Conservation (phyloP, 257 asterid species). For the Salvia hispanica region DNA sequence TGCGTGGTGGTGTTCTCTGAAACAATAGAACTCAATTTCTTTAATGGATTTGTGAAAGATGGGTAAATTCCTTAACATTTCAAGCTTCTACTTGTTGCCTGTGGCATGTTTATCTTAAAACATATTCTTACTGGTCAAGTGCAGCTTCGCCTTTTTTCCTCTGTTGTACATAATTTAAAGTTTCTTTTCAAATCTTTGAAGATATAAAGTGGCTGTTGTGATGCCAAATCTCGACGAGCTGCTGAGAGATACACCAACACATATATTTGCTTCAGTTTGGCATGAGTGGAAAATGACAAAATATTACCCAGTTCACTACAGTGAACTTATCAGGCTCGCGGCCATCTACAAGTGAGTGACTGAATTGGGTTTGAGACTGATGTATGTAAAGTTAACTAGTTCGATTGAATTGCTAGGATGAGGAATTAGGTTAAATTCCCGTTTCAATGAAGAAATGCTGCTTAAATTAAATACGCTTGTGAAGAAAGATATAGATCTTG, state of each 20-base stretch:
- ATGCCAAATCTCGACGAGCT: constrained; percentile 97
- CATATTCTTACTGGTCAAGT: constrained; percentile 20
- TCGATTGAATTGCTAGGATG: constrained; percentile 1
- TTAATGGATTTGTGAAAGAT: constrained; percentile 66
- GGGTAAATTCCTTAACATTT: constrained; percentile 55
- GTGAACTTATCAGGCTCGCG: constrained; percentile 91
- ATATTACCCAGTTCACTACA: constrained; percentile 78
- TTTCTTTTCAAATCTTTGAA: constrained; percentile 33
- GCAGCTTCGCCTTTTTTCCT: constrained; percentile 19
- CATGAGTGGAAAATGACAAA: constrained; percentile 84
- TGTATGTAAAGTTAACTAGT: constrained; percentile 16
- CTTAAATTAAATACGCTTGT: constrained; percentile 7
- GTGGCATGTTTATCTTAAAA: constrained; percentile 19
- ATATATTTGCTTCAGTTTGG: constrained; percentile 93
- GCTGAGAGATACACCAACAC: constrained; percentile 82
- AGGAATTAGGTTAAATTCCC: background rate
- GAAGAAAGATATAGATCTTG: constrained; percentile 18
- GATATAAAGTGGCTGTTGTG: constrained; percentile 83
- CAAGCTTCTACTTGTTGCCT: constrained; percentile 6
- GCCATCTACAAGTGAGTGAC: constrained; percentile 80
- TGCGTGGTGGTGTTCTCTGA: constrained; percentile 95
- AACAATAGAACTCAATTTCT: constrained; percentile 89
- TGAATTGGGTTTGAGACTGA: constrained; percentile 17
- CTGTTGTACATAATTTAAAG: constrained; percentile 2
- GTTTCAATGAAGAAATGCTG: background rate